phyloP scores from a whole-genome alignment of 495 filamentous ascomycete species.

The Hypoxylon crocopeplum region DNA sequence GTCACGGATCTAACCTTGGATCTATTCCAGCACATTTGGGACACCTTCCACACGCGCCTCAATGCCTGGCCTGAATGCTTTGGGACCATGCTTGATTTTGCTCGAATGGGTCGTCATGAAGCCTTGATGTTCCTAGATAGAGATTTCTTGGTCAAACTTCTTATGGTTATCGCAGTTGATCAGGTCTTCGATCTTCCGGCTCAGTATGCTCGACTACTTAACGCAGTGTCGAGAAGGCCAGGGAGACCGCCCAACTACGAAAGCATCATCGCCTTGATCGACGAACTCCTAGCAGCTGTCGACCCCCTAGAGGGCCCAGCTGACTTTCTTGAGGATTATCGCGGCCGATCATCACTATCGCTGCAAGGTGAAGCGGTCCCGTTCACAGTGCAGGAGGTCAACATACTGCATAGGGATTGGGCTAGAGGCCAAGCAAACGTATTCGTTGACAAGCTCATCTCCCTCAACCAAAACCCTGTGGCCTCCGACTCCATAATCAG shows the following conservation, averaged over 20 bases:
- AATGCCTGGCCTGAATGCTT: conserved; percentile 86
- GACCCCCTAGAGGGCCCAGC: conserved; percentile 54
- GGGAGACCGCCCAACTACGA: conserved; percentile 60
- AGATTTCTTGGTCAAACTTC: conserved; percentile 61
- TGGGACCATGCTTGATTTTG: conserved; percentile 67
- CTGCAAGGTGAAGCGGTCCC: conserved; percentile 40
- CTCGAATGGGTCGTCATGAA: conserved; percentile 62
- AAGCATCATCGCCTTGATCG: conserved; percentile 60
- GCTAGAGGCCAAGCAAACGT: conserved; percentile 45
- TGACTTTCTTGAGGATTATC: conserved; percentile 50
- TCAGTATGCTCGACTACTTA: conserved; percentile 52
- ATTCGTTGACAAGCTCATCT: conserved; percentile 58
- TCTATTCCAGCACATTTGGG: conserved; percentile 63
- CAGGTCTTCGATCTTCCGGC: conserved; percentile 46
- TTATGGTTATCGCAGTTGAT: conserved; percentile 71
- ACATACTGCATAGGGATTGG: conserved; percentile 53
- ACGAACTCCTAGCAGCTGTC: conserved; percentile 55
- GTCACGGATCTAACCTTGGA: conserved; percentile 25
- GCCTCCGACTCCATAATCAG: conserved; percentile 53
- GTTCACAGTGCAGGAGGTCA: conserved; percentile 49
- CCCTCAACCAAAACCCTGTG: conserved; percentile 54
- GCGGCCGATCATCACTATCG: conserved; percentile 34
- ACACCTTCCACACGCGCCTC: conserved; percentile 58
- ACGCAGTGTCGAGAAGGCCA: conserved; percentile 55
- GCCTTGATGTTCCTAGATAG: conserved; percentile 60